Conservation (phyloP, 495 filamentous ascomycete species). For the Aspergillus heteromorphus region DNA sequence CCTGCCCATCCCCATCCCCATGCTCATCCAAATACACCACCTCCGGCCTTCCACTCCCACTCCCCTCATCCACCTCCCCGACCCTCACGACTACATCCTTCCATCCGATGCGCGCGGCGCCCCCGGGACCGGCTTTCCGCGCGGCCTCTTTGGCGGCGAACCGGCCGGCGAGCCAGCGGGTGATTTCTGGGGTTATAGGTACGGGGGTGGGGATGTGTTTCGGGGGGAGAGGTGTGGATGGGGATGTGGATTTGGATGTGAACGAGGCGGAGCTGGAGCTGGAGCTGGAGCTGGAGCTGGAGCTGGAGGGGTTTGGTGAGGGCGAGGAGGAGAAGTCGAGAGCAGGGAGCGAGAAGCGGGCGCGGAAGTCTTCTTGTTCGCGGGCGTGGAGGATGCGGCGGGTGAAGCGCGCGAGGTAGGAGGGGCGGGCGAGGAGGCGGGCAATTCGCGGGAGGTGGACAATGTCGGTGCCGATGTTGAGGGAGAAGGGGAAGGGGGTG, state of each 20-base stretch:
- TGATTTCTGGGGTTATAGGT: constrained; percentile 32
- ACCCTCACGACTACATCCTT: constrained; percentile 36
- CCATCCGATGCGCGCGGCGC: constrained; percentile 37
- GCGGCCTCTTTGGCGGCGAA: constrained; percentile 48
- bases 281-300: too few species aligned
- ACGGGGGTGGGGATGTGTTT: not conserved
- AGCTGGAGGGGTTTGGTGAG: too few species aligned
- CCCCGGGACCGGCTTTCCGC: constrained; percentile 39
- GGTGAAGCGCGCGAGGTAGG: constrained; percentile 45
- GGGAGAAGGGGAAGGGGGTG: constrained; percentile 33
- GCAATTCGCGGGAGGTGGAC: constrained; percentile 49
- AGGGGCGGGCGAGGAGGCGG: constrained; percentile 36
- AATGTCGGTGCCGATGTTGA: constrained; percentile 50
- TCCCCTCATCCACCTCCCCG: constrained; percentile 23
- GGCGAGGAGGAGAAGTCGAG: not conserved
- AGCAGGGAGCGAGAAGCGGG: constrained; percentile 26
- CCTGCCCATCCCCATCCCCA: constrained; percentile 11
- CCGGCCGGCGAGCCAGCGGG: constrained; percentile 43
- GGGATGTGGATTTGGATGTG: not conserved
- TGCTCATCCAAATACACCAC: constrained; percentile 32
- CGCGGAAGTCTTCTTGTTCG: constrained; percentile 38
- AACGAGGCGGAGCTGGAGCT: too few species aligned
- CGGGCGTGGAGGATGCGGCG: constrained; percentile 44
- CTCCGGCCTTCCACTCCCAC: constrained; percentile 37
- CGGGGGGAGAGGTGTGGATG: constrained; percentile 9